Evolutionary conservation across 2,329 filamentous ascomycete species (phyloP).

Genomic region (Teratosphaeria viscida): DNA sequence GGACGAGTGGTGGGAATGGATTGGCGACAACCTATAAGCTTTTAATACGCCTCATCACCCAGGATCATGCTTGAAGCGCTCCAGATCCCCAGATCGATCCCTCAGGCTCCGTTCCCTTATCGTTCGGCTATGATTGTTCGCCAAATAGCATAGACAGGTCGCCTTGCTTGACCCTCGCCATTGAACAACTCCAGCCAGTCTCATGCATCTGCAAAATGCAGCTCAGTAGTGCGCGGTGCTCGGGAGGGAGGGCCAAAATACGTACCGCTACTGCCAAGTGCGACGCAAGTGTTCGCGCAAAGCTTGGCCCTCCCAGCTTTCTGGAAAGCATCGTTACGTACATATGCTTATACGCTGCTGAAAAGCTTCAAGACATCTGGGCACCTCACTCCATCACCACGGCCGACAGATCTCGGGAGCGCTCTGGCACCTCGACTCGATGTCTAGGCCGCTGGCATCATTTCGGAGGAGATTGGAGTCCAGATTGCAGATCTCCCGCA

Average conservation of each 20-base stretch:
- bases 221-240: neutral
- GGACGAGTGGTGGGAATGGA: conserved; percentile 84
- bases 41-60: neutral
- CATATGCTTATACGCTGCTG: neutral
- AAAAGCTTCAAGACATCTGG: neutral
- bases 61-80: neutral
- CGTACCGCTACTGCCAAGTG: neutral
- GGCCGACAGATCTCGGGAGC: neutral
- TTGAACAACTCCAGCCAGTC: neutral
- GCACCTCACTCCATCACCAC: neutral
- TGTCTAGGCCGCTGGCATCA: no score
- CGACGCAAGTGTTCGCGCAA: neutral
- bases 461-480: neutral
- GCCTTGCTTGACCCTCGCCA: neutral
- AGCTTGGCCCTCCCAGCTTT: neutral
- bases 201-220: neutral
- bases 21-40: conserved; percentile 58
- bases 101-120: neutral
- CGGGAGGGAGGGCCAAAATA: no score
- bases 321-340: neutral
- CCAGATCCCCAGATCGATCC: neutral
- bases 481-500: neutral
- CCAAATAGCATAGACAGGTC: neutral
- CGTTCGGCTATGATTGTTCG: neutral
- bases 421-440: neutral